Percentiles rank a stretch among this genome's conserved stretches.
Evolutionary conservation across 345 rosid genomes (phyloP).

Genomic region (Arabis hirsuta): DNA sequence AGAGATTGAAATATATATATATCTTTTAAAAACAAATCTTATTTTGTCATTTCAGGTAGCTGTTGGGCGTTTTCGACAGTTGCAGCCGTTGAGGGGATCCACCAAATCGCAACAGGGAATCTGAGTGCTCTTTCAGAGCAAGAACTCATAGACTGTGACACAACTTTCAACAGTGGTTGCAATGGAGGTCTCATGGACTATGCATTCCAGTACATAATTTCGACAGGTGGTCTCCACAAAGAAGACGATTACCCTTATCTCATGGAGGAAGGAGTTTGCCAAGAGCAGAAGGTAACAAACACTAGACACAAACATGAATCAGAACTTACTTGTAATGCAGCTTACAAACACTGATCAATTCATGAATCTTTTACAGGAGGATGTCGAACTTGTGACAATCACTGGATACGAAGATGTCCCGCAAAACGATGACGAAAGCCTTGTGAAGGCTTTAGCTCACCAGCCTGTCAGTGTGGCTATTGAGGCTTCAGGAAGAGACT

Average conservation of each 20-base stretch:
- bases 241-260: constrained; percentile 83
- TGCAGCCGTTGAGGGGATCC: constrained; percentile 86
- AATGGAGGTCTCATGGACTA: constrained; percentile 94
- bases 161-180: constrained; percentile 67
- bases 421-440: constrained; percentile 55
- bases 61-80: constrained; percentile 97
- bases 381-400: constrained; percentile 61
- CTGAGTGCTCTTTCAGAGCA: constrained; percentile 76
- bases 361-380: constrained; percentile 51
- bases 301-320: constrained; percentile 7
- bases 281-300: constrained; percentile 57
- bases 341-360: neutral
- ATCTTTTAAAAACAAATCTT: neutral
- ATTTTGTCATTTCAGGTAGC: constrained; percentile 57
- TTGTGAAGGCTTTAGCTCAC: constrained; percentile 72
- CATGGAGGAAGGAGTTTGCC: constrained; percentile 65
- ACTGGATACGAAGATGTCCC: constrained; percentile 75
- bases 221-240: constrained; percentile 73
- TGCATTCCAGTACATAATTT: constrained; percentile 70
- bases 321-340: neutral
- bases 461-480: constrained; percentile 86
- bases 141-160: constrained; percentile 88
- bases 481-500: constrained; percentile 76
- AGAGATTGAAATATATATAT: constrained; percentile 9
- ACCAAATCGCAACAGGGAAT: constrained; percentile 79